A percentile compares a stretch with the other conserved stretches of the same genome.
These are phyloP conservation scores for Pythium plurisporium DNA, from an alignment of 352 stramenopile species.

Conservation along the genomic window DNA sequence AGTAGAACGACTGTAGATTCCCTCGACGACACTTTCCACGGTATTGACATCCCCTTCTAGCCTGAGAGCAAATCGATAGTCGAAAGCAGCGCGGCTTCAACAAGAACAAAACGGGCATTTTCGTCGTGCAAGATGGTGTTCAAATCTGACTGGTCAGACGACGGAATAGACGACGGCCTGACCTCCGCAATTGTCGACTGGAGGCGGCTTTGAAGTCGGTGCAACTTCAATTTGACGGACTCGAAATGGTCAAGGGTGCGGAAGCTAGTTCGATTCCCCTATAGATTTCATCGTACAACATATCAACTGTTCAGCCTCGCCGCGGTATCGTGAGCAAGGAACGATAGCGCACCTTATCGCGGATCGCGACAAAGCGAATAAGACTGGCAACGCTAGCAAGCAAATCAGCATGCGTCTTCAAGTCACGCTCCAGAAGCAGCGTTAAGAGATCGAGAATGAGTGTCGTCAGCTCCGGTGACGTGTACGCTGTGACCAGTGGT, in stretches of 20 bases:
- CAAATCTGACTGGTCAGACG: not conserved
- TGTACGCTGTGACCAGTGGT: conserved; percentile 21
- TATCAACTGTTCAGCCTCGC: too few species aligned
- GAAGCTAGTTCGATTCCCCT: conserved; percentile 9
- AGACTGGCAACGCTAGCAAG: conserved; percentile 66
- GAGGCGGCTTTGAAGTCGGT: conserved; percentile 17
- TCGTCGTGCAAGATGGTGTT: conserved; percentile 8
- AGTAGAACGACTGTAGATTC: not conserved
- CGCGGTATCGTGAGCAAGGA: too few species aligned
- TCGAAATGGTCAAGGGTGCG: not conserved
- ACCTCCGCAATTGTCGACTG: conserved; percentile 13
- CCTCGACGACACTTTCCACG: conserved; percentile 10
- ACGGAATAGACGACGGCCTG: not conserved
- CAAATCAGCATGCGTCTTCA: conserved; percentile 56
- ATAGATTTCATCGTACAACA: too few species aligned
- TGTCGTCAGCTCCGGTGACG: conserved; percentile 14
- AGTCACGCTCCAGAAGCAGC: conserved; percentile 48
- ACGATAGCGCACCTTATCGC: conserved; percentile 43
- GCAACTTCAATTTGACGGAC: not conserved
- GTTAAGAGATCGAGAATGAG: conserved; percentile 33
- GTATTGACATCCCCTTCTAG: conserved; percentile 18
- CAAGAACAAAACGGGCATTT: conserved; percentile 10
- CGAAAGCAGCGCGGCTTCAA: conserved; percentile 10
- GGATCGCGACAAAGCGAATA: conserved; percentile 53
- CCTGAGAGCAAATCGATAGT: conserved; percentile 7